Evolutionary conservation across 768 basidiomycete genomes (phyloP), one percentile per base, ranked within the genome.

Genomic region (Trametes cubensis): DNA sequence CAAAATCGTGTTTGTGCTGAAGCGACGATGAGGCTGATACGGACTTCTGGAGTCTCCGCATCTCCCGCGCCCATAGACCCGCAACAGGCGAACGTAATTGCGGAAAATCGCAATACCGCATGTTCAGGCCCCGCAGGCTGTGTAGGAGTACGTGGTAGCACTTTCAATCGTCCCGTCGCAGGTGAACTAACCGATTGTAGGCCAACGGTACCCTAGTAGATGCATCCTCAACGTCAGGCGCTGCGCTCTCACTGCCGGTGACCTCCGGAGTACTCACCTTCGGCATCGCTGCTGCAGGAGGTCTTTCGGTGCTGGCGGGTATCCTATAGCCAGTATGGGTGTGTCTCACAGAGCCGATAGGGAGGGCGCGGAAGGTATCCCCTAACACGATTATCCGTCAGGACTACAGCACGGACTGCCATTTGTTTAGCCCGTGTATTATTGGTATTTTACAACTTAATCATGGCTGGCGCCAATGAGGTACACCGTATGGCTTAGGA

Each of bases 41-140:
- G 10, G 11, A 15, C 14, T 13, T 8, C 20, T 13, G 28, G 34
- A 58, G 56, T 41, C 34, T 25, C 62, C n/a, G 62, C 62, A 44
- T 54, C 62, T 18, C 62, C 62, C 25, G 47, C 62, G 7, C 62
- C 62, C 17, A 63, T 63, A n/a, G 62, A 63, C 40, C 18, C 62
- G 6, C 39, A 41, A 14, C 62, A 53, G 28, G 62, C 58, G 13
- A 63, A 63, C 34, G 58, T 63, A 39, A 55, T 63, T 38, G 62
- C 62, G 4, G 47, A 49, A 25, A 63, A 59, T 53, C 46, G 26
- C 26, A 63, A 63, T 39, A 25, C 44, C 1, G 57, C 52, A 2
- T 63, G 62, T 42, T 59, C 58, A 38, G 62, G 58, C 15, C 57
- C 62, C 4, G 28, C 55, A 23, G 57, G 62, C 2, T 63, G 62